Percentiles rank a stretch among this genome's conserved stretches.
Conservation (phyloP, 257 asterid genomes). For the Catharanthus roseus region DNA sequence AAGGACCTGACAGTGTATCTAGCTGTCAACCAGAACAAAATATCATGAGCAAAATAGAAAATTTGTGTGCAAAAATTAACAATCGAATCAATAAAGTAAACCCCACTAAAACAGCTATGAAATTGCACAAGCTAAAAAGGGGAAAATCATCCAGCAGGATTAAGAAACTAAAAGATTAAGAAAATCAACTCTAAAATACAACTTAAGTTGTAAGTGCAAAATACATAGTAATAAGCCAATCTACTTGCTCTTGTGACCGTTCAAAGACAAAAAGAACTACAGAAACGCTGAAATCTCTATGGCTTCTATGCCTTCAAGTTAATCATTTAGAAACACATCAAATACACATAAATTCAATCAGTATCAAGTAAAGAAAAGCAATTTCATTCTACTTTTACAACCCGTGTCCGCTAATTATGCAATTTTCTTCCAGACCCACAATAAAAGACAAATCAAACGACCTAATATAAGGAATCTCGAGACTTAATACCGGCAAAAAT, state of each 20-base stretch:
- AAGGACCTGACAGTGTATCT: conserved; percentile 74
- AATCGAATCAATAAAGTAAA: background rate
- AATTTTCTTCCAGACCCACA: background rate
- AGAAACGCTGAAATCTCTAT: background rate
- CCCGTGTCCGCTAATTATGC: no score
- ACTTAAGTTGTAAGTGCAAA: background rate
- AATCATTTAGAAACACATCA: no score
- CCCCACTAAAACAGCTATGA: background rate
- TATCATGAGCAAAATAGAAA: background rate
- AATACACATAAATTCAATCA: background rate
- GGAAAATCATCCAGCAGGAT: background rate
- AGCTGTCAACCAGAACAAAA: conserved; percentile 31
- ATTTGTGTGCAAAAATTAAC: background rate
- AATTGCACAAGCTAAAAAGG: background rate
- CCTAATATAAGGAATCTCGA: background rate
- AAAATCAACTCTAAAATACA: background rate
- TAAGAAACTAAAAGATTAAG: background rate
- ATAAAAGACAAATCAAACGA: background rate
- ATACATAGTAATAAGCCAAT: background rate
- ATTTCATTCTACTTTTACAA: no score
- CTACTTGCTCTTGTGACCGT: background rate
- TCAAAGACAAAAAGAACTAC: background rate
- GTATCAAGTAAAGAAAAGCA: background rate
- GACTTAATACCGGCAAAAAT: background rate
- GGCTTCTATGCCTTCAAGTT: background rate